Evolutionary conservation across 257 asterid genomes (phyloP).

Genomic region (Thymus quinquecostatus): DNA sequence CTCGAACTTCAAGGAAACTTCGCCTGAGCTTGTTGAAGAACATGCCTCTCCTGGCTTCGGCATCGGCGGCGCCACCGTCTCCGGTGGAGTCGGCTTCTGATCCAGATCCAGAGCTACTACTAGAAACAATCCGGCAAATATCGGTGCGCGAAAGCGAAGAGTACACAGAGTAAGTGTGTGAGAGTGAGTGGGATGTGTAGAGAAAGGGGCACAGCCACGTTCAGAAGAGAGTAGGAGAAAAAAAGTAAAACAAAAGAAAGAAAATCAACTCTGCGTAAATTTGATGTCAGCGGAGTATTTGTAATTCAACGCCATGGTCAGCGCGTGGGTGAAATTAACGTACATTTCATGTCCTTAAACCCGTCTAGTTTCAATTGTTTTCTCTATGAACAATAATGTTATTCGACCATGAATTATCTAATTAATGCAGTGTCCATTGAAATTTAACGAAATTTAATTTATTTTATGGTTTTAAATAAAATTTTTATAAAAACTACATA

Average conservation of each 20-base stretch:
- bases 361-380: too few relatives aligned
- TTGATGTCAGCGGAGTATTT: background rate
- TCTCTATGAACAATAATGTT: too few relatives aligned
- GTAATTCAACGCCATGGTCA: conserved; percentile 24
- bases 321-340: conserved; percentile 26
- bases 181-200: conserved; percentile 10
- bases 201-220: conserved; percentile 39
- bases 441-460: too few relatives aligned
- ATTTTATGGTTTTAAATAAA: too few relatives aligned
- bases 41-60: conserved; percentile 37
- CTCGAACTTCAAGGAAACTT: conserved; percentile 50
- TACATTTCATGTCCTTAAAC: too few relatives aligned
- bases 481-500: too few relatives aligned
- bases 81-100: conserved; percentile 38
- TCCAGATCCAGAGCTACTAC: conserved; percentile 57
- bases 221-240: conserved; percentile 29
- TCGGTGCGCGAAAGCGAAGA: conserved; percentile 4
- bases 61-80: conserved; percentile 48
- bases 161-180: conserved; percentile 20
- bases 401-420: too few relatives aligned
- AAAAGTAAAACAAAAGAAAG: background rate
- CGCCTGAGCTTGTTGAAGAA: conserved; percentile 52
- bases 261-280: conserved; percentile 23
- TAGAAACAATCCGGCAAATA: conserved; percentile 12
- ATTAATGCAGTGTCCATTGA: too few relatives aligned